phyloP scores from a whole-genome alignment of 2,329 filamentous ascomycete genomes.

The Colletotrichum abscissum region DNA sequence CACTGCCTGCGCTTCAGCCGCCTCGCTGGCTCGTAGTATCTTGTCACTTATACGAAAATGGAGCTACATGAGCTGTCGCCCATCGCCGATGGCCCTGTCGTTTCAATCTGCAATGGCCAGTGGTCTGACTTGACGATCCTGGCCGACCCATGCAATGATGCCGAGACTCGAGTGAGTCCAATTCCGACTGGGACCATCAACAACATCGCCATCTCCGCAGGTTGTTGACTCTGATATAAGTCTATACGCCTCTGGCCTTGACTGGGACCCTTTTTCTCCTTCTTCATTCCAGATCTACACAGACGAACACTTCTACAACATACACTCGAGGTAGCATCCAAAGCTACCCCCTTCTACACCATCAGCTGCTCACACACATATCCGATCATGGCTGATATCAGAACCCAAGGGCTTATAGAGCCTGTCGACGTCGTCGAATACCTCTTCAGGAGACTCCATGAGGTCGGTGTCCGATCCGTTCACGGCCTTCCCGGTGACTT shows the following conservation, averaged over 20 bases:
- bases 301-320: background rate
- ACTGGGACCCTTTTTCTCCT: background rate
- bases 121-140: constrained; percentile 25
- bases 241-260: background rate
- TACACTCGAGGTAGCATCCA: background rate
- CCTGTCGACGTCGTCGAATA: constrained; percentile 74
- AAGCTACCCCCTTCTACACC: background rate
- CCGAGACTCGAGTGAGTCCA: background rate
- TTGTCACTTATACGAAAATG: constrained; percentile 2
- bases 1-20: background rate
- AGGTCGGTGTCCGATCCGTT: constrained; percentile 73
- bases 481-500: constrained; percentile 81
- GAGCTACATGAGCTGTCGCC: background rate
- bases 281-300: background rate
- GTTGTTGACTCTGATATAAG: constrained; percentile 16
- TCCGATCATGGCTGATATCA: constrained; percentile 48
- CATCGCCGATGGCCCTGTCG: constrained; percentile 18
- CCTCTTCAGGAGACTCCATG: constrained; percentile 71
- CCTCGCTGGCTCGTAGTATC: background rate
- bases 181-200: background rate
- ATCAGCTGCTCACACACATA: background rate
- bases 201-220: background rate
- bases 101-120: background rate
- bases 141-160: background rate
- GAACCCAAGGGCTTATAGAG: constrained; percentile 56